These are phyloP conservation scores for Leccinum insigne DNA, from an alignment of 1,284 basidiomycete genomes.

Conservation along the genomic window DNA sequence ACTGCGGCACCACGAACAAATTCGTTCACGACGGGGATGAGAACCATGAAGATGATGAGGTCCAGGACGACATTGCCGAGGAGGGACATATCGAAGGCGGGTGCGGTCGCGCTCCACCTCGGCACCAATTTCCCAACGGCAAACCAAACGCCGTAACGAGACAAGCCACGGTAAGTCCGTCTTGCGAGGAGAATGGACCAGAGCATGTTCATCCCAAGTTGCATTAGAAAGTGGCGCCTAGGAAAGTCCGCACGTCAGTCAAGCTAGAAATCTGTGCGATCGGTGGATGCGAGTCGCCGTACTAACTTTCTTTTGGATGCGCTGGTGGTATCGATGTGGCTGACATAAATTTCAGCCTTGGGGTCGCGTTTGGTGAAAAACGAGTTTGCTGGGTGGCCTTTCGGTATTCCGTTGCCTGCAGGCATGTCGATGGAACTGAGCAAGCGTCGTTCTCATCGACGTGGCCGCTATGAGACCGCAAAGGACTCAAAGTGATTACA, in stretches of 20 bases:
- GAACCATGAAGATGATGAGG: conserved; percentile 25
- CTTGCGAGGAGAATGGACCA: conserved; percentile 27
- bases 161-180: conserved; percentile 25
- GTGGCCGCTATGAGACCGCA: neutral
- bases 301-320: conserved; percentile 24
- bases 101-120: conserved; percentile 14
- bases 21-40: conserved; percentile 25
- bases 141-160: conserved; percentile 31
- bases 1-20: conserved; percentile 22
- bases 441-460: conserved; percentile 8
- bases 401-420: conserved; percentile 24
- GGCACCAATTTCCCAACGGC: conserved; percentile 24
- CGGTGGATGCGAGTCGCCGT: conserved; percentile 4
- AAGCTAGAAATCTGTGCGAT: conserved; percentile 1
- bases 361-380: conserved; percentile 22
- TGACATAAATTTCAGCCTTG: conserved; percentile 30
- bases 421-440: conserved; percentile 21
- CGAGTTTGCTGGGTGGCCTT: conserved; percentile 24
- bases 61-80: conserved; percentile 29
- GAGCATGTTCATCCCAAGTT: conserved; percentile 26
- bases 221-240: conserved; percentile 30
- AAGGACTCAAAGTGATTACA: conserved; percentile 11
- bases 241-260: conserved; percentile 8
- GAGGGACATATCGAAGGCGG: conserved; percentile 16
- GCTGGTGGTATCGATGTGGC: conserved; percentile 28